These are phyloP conservation scores for Sergeia podlipaevii DNA, from an alignment of 208 protist species.

Conservation along the genomic window DNA sequence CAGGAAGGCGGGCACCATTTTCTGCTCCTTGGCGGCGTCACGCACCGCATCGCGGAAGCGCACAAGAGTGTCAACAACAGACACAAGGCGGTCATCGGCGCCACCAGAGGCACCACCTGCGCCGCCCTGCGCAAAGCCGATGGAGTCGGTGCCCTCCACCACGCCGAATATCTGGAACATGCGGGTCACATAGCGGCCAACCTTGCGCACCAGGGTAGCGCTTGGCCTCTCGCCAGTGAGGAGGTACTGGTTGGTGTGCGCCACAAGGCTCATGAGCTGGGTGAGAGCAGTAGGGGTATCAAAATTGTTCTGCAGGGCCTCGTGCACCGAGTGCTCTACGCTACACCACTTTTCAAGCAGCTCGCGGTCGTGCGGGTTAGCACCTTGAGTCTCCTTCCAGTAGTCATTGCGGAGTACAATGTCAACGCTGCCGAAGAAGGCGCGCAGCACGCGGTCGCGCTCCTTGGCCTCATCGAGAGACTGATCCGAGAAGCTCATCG, in stretches of 20 bases:
- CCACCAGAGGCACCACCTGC: conserved; percentile 5
- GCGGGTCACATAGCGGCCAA: conserved; percentile 83
- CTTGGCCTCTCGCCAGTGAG: conserved; percentile 29
- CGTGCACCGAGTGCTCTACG: conserved; percentile 76
- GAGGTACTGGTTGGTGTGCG: conserved; percentile 84
- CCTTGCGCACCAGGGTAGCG: conserved; percentile 67
- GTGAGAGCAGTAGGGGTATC: conserved; percentile 88
- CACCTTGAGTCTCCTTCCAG: conserved; percentile 35
- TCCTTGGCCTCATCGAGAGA: conserved; percentile 84
- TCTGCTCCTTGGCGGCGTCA: conserved; percentile 39
- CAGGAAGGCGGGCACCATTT: conserved; percentile 44
- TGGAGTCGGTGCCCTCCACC: conserved; percentile 59
- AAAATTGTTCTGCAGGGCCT: conserved; percentile 91
- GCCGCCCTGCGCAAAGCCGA: conserved; percentile 43
- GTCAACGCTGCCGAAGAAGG: conserved; percentile 84
- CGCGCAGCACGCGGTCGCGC: conserved; percentile 73
- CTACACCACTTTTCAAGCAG: conserved; percentile 34
- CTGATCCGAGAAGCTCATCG: conserved; percentile 93
- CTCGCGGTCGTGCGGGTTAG: conserved; percentile 43
- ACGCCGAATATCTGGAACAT: conserved; percentile 94
- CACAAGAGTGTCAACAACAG: conserved; percentile 66
- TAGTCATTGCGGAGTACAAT: conserved; percentile 46
- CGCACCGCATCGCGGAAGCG: conserved; percentile 75
- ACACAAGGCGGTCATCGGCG: conserved; percentile 20
- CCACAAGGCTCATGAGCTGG: conserved; percentile 71